Evolutionary conservation across 352 stramenopile species (phyloP), one percentile per base, ranked within the genome.

Genomic region (Pythium diclinum): DNA sequence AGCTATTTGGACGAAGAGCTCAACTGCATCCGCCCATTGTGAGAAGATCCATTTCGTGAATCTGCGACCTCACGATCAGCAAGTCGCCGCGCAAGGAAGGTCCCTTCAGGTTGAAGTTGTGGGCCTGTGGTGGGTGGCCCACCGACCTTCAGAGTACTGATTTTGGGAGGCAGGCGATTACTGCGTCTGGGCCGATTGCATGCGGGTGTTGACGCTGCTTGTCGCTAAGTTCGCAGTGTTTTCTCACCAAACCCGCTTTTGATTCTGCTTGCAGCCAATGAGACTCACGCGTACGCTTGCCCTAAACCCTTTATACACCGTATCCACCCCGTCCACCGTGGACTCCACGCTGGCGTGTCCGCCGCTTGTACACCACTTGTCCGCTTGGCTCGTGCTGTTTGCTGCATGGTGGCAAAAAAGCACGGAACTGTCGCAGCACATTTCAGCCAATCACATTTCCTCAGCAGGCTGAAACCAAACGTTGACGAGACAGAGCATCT

Each of bases 51-150:
- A 28, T 28, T 28, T 2, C 1, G 25, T 28, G 25, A 28, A 28
- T 28, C 25, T 28, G 4, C 25, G 25, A 28, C 25, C 25, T 28
- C 25, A 28, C 25, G 25, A 28, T 28, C 25, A 28, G 25, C 25
- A 28, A 28, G 25, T 28, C 25, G 25, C 25, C 25, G 25, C 25
- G 25, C 25, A 28, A 28, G 25, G 25, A 28, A 28, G 17, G 48
- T 36, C 52, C 28, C 9, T 51, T 48, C 44, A 57, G 56, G 63
- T 69, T 69, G 63, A 69, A 69, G 63, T 69, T 69, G 63, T 21
- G 16, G 23, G 23, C n/a, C 3, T 0, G 40, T 38, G 34, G 17
- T 60, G 34, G 32, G 16, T 17, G 11, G 25, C 25, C 25, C 48
- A 34, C 21, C 48, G 7, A 55, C 3, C 30, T 33, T 10, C 19